Percentiles rank a stretch among this genome's conserved stretches.
These are phyloP conservation scores for Fusarium setosum DNA, from an alignment of 2,329 filamentous ascomycete species.

Conservation along the genomic window DNA sequence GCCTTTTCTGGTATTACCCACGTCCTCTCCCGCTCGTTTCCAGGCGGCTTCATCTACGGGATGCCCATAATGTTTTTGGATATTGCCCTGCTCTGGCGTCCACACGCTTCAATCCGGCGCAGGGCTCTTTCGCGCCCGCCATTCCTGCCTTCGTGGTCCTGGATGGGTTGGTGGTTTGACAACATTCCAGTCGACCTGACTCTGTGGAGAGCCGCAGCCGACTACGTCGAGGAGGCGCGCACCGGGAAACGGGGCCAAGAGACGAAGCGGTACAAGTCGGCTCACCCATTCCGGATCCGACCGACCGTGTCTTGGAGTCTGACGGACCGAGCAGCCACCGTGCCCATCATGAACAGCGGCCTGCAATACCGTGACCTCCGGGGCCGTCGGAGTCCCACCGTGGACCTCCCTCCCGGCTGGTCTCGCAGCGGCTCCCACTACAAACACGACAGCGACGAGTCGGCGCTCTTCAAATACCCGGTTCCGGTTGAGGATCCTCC, in stretches of 20 bases:
- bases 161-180: slow-evolving; percentile 62
- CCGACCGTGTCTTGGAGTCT: slow-evolving; percentile 53
- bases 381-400: slow-evolving; percentile 45
- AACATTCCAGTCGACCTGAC: slow-evolving; percentile 55
- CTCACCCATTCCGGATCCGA: slow-evolving; percentile 53
- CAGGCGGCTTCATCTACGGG: slow-evolving; percentile 57
- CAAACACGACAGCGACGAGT: slow-evolving; percentile 53
- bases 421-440: slow-evolving; percentile 50
- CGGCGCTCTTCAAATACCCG: slow-evolving; percentile 55
- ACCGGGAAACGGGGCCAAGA: slow-evolving; percentile 46
- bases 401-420: slow-evolving; percentile 54
- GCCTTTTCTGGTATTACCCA: slow-evolving; percentile 57
- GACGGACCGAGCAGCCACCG: slow-evolving; percentile 51
- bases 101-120: slow-evolving; percentile 55
- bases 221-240: slow-evolving; percentile 55
- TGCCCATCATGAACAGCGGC: slow-evolving; percentile 51
- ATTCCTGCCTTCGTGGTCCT: slow-evolving; percentile 58
- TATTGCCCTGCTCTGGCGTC: slow-evolving; percentile 57
- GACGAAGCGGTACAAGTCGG: slow-evolving; percentile 49
- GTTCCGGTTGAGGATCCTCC: slow-evolving; percentile 52
- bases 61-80: slow-evolving; percentile 61
- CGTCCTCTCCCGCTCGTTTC: slow-evolving; percentile 54
- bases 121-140: slow-evolving; percentile 50
- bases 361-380: slow-evolving; percentile 53
- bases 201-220: slow-evolving; percentile 56